phyloP scores from a whole-genome alignment of 306 rosid species.

The Trifolium subterraneum region DNA sequence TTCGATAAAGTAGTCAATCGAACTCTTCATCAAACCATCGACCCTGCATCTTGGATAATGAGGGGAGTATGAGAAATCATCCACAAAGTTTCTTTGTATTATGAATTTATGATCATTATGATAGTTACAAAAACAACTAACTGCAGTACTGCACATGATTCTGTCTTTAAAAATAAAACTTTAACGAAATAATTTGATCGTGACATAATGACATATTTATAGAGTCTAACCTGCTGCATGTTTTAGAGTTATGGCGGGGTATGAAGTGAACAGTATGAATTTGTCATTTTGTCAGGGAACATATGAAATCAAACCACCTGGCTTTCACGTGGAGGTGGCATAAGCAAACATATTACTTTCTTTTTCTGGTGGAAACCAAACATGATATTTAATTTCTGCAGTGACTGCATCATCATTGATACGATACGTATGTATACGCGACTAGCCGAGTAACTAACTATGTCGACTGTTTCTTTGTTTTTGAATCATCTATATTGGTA shows the following conservation, averaged over 20 bases:
- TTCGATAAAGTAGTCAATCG: too few relatives aligned
- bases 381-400: too few relatives aligned
- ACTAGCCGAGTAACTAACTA: too few relatives aligned
- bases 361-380: too few relatives aligned
- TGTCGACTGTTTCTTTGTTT: too few relatives aligned
- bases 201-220: background rate
- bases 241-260: conserved; percentile 1
- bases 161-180: background rate
- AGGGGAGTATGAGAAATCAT: too few relatives aligned
- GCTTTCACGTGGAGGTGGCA: conserved; percentile 23
- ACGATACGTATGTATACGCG: too few relatives aligned
- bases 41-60: too few relatives aligned
- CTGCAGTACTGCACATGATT: background rate
- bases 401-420: too few relatives aligned
- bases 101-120: background rate
- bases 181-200: background rate
- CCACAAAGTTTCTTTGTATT: background rate
- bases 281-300: conserved; percentile 6
- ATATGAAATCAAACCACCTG: conserved; percentile 3
- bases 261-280: conserved; percentile 11
- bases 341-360: background rate
- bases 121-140: background rate
- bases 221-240: background rate
- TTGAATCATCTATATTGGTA: too few relatives aligned
- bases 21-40: too few relatives aligned